Base-by-base conservation (phyloP, 2,329 filamentous ascomycete species). In the Cyphellophora attinorum region DNA sequence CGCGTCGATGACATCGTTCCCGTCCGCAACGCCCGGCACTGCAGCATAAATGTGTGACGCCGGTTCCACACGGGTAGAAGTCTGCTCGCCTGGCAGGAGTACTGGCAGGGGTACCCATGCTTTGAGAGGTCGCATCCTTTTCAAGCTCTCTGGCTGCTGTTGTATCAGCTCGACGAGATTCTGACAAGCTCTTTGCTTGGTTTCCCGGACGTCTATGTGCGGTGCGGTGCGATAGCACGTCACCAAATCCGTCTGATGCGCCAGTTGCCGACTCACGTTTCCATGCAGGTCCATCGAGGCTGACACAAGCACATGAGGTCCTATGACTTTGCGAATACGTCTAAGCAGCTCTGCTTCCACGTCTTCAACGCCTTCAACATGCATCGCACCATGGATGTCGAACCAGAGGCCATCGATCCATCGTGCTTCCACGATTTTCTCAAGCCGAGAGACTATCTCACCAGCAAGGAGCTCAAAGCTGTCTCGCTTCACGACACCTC, bases 321-420 rank as follows among this genome's bases (percentile, higher is more conserved):
- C 68, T 13, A 70, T 58, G 3, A 70, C 60, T 1, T 31, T 38
- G 2, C 68, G 57, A 10, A 70, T 59, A 0, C 66, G 62, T 10
- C 50, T 48, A 13, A 72, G 52, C 17, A 72, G 59, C 35, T 69
- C 62, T 2, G 56, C 59, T 38, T 73, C 69, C 2, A 50, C 52
- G 43, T 73, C 69, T 23, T 66, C 60, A 4, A 71, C 35, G 0
- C 53, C 65, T 21, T 70, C 63, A 1, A 72, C 68, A 29, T 62
- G 67, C 68, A 73, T 72, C 3, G 69, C 69, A 11, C 69, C 69
- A 42, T 73, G 69, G 18, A 73, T 72, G 40, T 72, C 68, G 36
- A 69, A 68, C 68, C 68, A 73, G 5, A 73, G 47, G 2, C 69
- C 69, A 33, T 72, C 61, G 2, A 72, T 37, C 0, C 44, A 42